Percentiles rank a stretch among this genome's conserved stretches.
Conservation (phyloP, 352 stramenopile genomes). For the Globisporangium spinosum region DNA sequence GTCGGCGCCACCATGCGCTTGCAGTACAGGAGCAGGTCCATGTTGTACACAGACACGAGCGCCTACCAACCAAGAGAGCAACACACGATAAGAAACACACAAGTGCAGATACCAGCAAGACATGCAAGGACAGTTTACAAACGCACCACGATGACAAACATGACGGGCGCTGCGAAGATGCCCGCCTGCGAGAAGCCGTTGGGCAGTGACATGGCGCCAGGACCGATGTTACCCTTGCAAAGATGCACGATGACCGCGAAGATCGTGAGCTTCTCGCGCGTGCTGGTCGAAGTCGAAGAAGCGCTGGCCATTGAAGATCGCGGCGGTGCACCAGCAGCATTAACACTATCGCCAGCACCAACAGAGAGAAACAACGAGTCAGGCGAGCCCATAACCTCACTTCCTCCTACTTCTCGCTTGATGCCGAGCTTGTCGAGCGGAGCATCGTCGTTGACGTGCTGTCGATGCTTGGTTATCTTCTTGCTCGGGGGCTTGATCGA, state of each 20-base stretch:
- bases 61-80: slow-evolving; percentile 27
- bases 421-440: neutral
- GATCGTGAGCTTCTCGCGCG: slow-evolving; percentile 48
- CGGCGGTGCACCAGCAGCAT: neutral
- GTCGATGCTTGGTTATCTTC: neutral
- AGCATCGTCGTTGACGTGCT: neutral
- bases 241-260: slow-evolving; percentile 60
- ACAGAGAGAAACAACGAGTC: neutral
- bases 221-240: slow-evolving; percentile 74
- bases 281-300: neutral
- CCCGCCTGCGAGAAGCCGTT: slow-evolving; percentile 75
- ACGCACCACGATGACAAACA: slow-evolving; percentile 60
- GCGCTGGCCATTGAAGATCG: neutral
- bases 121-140: neutral
- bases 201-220: slow-evolving; percentile 74
- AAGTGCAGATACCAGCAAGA: neutral
- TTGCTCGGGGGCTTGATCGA: neutral
- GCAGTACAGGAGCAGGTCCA: slow-evolving; percentile 70
- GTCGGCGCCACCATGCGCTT: slow-evolving; percentile 58
- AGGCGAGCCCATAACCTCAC: neutral
- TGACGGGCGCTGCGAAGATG: slow-evolving; percentile 48
- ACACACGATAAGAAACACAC: neutral
- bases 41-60: slow-evolving; percentile 79
- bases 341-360: neutral
- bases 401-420: neutral